A percentile compares a stretch with the other conserved stretches of the same genome.
Conservation (phyloP, 73 alveolate species). For the Paramecium caudatum region DNA sequence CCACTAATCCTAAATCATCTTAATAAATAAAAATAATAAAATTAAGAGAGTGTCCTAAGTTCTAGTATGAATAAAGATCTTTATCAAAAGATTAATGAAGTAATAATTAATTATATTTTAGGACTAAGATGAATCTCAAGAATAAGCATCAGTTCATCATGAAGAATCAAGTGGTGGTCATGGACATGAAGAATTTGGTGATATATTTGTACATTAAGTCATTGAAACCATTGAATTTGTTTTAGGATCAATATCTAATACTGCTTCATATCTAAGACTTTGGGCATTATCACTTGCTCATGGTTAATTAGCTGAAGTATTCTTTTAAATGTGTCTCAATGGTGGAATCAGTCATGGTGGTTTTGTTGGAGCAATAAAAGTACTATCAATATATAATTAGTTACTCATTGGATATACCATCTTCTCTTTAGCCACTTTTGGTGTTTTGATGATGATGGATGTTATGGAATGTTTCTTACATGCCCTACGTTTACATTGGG, state of each 20-base stretch:
- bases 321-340: slow-evolving; percentile 91
- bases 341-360: slow-evolving; percentile 80
- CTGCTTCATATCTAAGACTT: slow-evolving; percentile 98
- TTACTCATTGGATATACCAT: slow-evolving; percentile 85
- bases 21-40: slow-evolving; percentile 63
- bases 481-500: slow-evolving; percentile 99
- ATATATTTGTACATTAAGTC: slow-evolving; percentile 93
- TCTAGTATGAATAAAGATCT: slow-evolving; percentile 70
- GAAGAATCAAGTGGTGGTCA: slow-evolving; percentile 73
- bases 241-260: slow-evolving; percentile 97
- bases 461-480: slow-evolving; percentile 98
- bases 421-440: slow-evolving; percentile 88
- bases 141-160: slow-evolving; percentile 22
- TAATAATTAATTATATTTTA: background rate
- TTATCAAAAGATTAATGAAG: slow-evolving; percentile 57
- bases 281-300: slow-evolving; percentile 99
- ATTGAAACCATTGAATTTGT: slow-evolving; percentile 98
- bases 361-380: slow-evolving; percentile 32
- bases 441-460: slow-evolving; percentile 98
- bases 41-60: slow-evolving; percentile 15
- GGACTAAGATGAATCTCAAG: slow-evolving; percentile 50
- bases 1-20: slow-evolving; percentile 84
- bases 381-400: slow-evolving; percentile 24
- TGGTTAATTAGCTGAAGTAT: slow-evolving; percentile 96
- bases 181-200: slow-evolving; percentile 86